phyloP scores from a whole-genome alignment of 2,329 filamentous ascomycete species.

The Penicillium corylophilum region DNA sequence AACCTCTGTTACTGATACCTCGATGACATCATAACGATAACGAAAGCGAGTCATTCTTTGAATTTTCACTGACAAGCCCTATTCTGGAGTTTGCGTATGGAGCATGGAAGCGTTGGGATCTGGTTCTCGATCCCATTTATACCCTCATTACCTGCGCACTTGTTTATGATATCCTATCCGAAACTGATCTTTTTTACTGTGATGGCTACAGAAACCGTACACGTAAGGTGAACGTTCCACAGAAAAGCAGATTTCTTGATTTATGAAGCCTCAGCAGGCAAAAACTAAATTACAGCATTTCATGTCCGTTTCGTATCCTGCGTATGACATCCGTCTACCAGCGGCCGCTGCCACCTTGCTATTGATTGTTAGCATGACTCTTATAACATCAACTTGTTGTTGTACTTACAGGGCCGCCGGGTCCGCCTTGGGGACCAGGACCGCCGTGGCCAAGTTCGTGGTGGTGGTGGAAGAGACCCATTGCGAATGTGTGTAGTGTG shows the following conservation, averaged over 20 bases:
- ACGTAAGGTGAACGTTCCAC: neutral
- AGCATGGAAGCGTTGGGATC: neutral
- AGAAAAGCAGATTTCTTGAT: neutral
- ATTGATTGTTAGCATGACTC: too few species aligned
- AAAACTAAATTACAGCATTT: neutral
- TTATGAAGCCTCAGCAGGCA: neutral
- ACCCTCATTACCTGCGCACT: neutral
- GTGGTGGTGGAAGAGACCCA: too few species aligned
- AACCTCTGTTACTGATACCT: neutral
- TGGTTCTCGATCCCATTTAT: neutral
- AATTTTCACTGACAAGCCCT: neutral
- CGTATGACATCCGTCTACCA: too few species aligned
- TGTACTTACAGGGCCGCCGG: too few species aligned
- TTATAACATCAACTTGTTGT: too few species aligned
- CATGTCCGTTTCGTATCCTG: neutral
- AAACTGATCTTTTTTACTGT: neutral
- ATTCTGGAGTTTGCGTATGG: neutral
- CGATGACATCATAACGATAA: constrained; percentile 6
- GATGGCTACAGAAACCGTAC: neutral
- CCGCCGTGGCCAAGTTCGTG: too few species aligned
- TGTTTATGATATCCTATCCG: neutral
- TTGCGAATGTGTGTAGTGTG: too few species aligned
- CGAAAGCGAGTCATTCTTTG: neutral
- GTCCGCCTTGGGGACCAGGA: too few species aligned
- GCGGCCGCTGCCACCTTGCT: too few species aligned